A percentile compares a stretch with the other conserved stretches of the same genome.
Conservation (phyloP, 768 basidiomycete genomes). For the Vararia minispora region DNA sequence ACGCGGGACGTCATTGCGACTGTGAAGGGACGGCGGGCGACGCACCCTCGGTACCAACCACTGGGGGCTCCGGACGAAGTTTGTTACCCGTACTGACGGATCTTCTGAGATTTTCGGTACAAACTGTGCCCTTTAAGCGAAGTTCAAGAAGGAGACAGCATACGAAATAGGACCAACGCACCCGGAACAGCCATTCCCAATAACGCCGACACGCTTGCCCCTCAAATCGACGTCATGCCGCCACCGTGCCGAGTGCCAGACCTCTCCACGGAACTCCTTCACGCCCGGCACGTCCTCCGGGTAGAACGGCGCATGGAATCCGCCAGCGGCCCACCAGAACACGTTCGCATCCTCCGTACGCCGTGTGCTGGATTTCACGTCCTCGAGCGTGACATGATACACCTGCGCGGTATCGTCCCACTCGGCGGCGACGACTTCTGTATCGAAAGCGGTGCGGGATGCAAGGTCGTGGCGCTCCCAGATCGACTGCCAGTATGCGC, state of each 20-base stretch:
- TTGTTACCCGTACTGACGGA: conserved; percentile 36
- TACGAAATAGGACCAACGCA: conserved; percentile 12
- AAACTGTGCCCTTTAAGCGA: conserved; percentile 40
- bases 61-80: conserved; percentile 46
- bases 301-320: conserved; percentile 17
- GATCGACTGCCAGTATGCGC: conserved; percentile 17
- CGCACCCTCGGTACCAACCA: conserved; percentile 43
- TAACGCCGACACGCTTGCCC: conserved; percentile 45
- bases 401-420: conserved; percentile 18
- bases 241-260: conserved; percentile 50
- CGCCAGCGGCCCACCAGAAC: conserved; percentile 20
- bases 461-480: conserved; percentile 14
- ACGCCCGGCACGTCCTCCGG: conserved; percentile 17
- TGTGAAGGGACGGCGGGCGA: not conserved
- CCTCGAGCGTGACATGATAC: conserved; percentile 19
- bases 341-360: conserved; percentile 15
- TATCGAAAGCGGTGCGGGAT: conserved; percentile 16
- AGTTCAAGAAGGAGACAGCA: conserved; percentile 1
- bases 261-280: conserved; percentile 31
- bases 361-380: not conserved
- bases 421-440: conserved; percentile 19
- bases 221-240: conserved; percentile 38
- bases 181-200: conserved; percentile 56
- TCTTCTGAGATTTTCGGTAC: conserved; percentile 42
- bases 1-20: not conserved